Percentiles rank a stretch among this genome's conserved stretches.
These are phyloP conservation scores for Pseudoscleropodium purum DNA, from an alignment of 225 moss, liverwort and hornwort species.

Conservation along the genomic window DNA sequence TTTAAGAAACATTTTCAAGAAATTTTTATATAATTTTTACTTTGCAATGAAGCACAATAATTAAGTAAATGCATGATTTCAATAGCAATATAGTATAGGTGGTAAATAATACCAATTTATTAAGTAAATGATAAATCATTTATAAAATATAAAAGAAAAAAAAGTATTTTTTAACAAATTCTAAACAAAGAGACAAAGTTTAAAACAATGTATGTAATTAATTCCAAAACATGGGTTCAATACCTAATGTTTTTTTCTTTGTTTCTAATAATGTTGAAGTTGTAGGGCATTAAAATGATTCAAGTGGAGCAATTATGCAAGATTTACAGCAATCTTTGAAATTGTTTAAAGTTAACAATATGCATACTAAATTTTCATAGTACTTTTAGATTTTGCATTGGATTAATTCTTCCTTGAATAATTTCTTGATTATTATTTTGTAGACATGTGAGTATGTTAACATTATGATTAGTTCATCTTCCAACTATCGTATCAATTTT, in stretches of 20 bases:
- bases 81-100: background rate
- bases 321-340: background rate
- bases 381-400: background rate
- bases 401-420: background rate
- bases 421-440: background rate
- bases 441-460: background rate
- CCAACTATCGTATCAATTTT: background rate
- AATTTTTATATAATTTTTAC: no score
- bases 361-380: background rate
- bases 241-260: no score
- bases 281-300: background rate
- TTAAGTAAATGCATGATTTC: background rate
- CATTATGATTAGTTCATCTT: background rate
- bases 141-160: background rate
- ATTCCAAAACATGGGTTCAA: no score
- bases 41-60: background rate
- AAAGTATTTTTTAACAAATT: background rate
- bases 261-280: background rate
- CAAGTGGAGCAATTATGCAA: no score
- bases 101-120: background rate
- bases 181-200: background rate
- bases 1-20: background rate
- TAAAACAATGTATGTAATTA: background rate
- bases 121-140: background rate
- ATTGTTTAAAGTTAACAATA: background rate